Percentiles rank a stretch among this genome's conserved stretches.
phyloP scores from a whole-genome alignment of 2,329 filamentous ascomycete species.

The Sporothrix phasma region DNA sequence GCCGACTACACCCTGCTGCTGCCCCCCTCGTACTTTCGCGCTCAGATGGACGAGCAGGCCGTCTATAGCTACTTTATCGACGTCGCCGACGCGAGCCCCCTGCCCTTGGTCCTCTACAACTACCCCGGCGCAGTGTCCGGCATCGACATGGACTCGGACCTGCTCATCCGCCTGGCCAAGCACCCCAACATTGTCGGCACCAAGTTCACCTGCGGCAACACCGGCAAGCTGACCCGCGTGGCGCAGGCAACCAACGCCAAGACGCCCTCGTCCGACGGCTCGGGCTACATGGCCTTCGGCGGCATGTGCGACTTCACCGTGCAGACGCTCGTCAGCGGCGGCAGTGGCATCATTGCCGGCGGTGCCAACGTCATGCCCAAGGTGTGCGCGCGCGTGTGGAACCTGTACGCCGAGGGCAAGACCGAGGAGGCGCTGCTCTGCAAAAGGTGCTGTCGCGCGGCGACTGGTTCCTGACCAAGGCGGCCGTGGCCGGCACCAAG shows the following conservation, averaged over 20 bases:
- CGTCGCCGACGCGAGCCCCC: conserved; percentile 64
- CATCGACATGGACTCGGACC: conserved; percentile 82
- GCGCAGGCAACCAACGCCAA: conserved; percentile 62
- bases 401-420: conserved; percentile 63
- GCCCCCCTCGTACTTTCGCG: conserved; percentile 74
- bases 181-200: conserved; percentile 81
- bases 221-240: conserved; percentile 77
- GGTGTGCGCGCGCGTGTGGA: conserved; percentile 67
- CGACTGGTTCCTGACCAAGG: conserved; percentile 76
- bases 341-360: conserved; percentile 76
- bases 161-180: conserved; percentile 66
- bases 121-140: conserved; percentile 81
- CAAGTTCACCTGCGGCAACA: conserved; percentile 88
- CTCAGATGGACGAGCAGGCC: conserved; percentile 62
- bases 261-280: conserved; percentile 49
- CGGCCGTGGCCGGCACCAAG: conserved; percentile 80
- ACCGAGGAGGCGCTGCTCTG: conserved; percentile 60
- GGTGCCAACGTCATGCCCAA: conserved; percentile 81
- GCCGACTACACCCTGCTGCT: conserved; percentile 74
- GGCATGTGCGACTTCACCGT: conserved; percentile 82
- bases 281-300: conserved; percentile 75
- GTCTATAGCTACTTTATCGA: conserved; percentile 47
- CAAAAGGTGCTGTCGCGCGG: conserved; percentile 70
- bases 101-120: conserved; percentile 82
- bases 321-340: conserved; percentile 69